Percentiles rank a stretch among this genome's conserved stretches.
These are phyloP conservation scores for Saccharomycopsis sp. DNA, from an alignment of 805 yeast genomes.

Conservation along the genomic window DNA sequence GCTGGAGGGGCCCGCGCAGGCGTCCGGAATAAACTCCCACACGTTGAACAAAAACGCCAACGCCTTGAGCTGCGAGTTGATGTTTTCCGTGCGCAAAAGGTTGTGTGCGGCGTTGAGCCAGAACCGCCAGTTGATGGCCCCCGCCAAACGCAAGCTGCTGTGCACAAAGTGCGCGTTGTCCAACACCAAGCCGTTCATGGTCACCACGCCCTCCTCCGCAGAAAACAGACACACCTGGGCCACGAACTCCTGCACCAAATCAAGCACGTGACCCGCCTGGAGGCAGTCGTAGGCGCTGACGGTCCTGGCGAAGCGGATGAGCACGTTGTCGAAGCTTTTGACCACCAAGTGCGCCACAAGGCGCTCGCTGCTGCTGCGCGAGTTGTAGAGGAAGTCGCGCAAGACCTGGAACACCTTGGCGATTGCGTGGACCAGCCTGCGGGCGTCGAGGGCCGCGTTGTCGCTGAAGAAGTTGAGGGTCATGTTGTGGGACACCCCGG, in stretches of 20 bases:
- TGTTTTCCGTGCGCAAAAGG: slow-evolving; percentile 57
- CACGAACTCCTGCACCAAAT: slow-evolving; percentile 32
- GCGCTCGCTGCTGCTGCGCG: slow-evolving; percentile 27
- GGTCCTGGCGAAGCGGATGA: slow-evolving; percentile 32
- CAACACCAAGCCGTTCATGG: slow-evolving; percentile 26
- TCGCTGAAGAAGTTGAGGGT: slow-evolving; percentile 16
- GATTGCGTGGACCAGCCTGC: slow-evolving; percentile 22
- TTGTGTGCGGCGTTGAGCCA: slow-evolving; percentile 59
- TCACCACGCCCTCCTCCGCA: slow-evolving; percentile 30
- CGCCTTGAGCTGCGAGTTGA: slow-evolving; percentile 55
- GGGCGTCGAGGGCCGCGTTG: background rate
- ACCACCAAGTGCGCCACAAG: slow-evolving; percentile 21
- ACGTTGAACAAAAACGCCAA: slow-evolving; percentile 62
- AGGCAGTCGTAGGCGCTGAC: slow-evolving; percentile 35
- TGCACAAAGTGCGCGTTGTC: slow-evolving; percentile 21
- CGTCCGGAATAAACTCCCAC: slow-evolving; percentile 62
- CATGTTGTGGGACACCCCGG: slow-evolving; percentile 13
- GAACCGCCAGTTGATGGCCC: slow-evolving; percentile 59
- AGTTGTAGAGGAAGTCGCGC: slow-evolving; percentile 32
- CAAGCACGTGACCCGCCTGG: slow-evolving; percentile 35
- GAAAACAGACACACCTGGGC: slow-evolving; percentile 18
- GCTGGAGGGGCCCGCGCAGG: background rate
- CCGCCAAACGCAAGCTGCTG: slow-evolving; percentile 16
- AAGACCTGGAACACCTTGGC: slow-evolving; percentile 31
- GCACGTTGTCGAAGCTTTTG: slow-evolving; percentile 29